Evolutionary conservation across 176 grass and related monocot species (phyloP), one percentile per base, ranked within the genome.

Genomic region (Ananas comosus): DNA sequence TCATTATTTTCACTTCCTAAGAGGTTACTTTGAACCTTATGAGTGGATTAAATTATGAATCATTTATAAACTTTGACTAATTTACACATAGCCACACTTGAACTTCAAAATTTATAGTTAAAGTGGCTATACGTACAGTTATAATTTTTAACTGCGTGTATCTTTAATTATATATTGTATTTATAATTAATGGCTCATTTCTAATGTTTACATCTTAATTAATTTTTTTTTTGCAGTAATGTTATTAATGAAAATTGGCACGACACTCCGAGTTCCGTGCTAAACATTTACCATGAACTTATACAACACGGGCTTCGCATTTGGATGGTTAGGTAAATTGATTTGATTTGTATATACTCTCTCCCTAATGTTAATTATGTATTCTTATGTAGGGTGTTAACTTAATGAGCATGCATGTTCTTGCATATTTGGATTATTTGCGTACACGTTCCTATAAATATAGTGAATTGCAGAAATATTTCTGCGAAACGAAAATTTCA

Each of bases 261-360:
- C 71, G 94, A 93, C 66, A 80, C 72, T 0, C 77, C 88, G 77
- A 87, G 71, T 72, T 93, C 94, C 54, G 94, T 93, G 64, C 66
- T 99, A 70, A 81, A 92, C 83, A 90, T 93, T 64, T 93, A 90
- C 66, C 86, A 82, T 58, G 94, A 99, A 69, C 94, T 99, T 80
- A 99, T 90, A 76, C 71, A 83, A 0, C 70, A 80, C 78, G 86
- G 94, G 4, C 89, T 96, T 74, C 94, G 89, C 51, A 93, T 97
- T 80, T 97, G 94, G 94, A 80, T 97, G 78, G 92, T 97, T 87
- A 97, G 93, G 93, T 92, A 68, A 91, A 24, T 24, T 24, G 23
- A 24, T 24, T 24, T 24, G 23, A 24, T 24, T 24, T 24, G 23
- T 1, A 1, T 76, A 79, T 33, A 72, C 74, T 14, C 13, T 18